Evolutionary conservation across 441 rosid species (phyloP).

Genomic region (Bocquillonia castaneifolia): DNA sequence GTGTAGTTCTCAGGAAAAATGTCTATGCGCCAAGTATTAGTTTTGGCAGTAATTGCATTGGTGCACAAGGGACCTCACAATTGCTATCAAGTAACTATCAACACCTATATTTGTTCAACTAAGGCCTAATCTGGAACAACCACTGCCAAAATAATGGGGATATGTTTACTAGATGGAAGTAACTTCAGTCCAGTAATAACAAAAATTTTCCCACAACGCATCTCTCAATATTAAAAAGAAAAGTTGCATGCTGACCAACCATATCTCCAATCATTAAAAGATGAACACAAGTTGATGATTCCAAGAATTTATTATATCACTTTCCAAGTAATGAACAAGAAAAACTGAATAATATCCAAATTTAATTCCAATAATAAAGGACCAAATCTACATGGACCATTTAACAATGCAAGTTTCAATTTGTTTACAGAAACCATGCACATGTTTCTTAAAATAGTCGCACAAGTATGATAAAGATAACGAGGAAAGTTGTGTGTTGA

Average conservation of each 20-base stretch:
- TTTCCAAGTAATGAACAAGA: not conserved
- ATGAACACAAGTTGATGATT: not conserved
- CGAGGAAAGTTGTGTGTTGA: not conserved
- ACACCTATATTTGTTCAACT: not conserved
- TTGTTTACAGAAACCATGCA: not conserved
- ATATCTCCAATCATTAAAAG: slow-evolving; percentile 1
- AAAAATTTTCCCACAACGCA: not conserved
- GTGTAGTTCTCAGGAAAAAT: not conserved
- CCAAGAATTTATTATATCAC: not conserved
- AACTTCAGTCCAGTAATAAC: not conserved
- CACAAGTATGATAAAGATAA: not conserved
- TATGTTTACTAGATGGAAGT: not conserved
- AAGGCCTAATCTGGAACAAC: not conserved
- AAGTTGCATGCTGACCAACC: not conserved
- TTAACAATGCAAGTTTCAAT: not conserved
- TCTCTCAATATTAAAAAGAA: not conserved
- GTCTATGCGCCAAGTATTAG: not conserved
- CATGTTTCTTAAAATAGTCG: not conserved
- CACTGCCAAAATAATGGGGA: not conserved
- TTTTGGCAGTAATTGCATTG: not conserved
- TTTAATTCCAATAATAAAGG: not conserved
- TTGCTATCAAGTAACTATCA: not conserved
- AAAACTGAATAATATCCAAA: not conserved
- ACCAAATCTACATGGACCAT: not conserved
- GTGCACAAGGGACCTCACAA: not conserved